Conservation (phyloP, 345 rosid genomes). For the Salix suchowensis region DNA sequence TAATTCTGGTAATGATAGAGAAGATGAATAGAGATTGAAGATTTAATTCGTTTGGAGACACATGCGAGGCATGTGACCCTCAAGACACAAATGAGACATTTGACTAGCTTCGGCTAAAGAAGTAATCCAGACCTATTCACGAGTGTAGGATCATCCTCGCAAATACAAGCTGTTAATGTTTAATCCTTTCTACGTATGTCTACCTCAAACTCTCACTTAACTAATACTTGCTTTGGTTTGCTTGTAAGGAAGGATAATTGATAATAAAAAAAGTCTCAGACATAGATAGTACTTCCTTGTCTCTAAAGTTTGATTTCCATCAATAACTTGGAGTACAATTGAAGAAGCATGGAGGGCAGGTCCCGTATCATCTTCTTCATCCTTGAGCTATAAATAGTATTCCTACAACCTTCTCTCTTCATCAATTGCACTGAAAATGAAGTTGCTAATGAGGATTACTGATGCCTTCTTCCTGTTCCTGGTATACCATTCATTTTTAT, state of each 20-base stretch:
- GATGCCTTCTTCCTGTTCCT: background rate
- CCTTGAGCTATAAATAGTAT: background rate
- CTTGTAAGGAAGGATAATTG: conserved; percentile 11
- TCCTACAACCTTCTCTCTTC: background rate
- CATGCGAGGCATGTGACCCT: too few species aligned
- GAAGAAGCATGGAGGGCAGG: background rate
- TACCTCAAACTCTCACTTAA: background rate
- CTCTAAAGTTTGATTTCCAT: background rate
- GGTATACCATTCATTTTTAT: background rate
- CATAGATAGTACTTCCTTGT: background rate
- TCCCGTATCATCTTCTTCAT: background rate
- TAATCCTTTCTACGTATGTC: background rate
- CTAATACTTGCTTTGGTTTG: background rate
- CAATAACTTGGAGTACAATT: conserved; percentile 5
- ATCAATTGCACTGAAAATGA: background rate
- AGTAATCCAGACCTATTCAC: too few species aligned
- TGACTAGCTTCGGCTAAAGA: too few species aligned
- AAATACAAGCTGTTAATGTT: too few species aligned
- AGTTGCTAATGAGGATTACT: background rate
- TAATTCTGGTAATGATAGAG: too few species aligned
- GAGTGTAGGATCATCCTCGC: too few species aligned
- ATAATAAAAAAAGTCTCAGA: background rate
- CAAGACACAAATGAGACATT: too few species aligned
- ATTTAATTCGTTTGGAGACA: too few species aligned
- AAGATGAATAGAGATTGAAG: too few species aligned